These are phyloP conservation scores for Lachnellula suecica DNA, from an alignment of 2,329 filamentous ascomycete genomes.

Conservation along the genomic window DNA sequence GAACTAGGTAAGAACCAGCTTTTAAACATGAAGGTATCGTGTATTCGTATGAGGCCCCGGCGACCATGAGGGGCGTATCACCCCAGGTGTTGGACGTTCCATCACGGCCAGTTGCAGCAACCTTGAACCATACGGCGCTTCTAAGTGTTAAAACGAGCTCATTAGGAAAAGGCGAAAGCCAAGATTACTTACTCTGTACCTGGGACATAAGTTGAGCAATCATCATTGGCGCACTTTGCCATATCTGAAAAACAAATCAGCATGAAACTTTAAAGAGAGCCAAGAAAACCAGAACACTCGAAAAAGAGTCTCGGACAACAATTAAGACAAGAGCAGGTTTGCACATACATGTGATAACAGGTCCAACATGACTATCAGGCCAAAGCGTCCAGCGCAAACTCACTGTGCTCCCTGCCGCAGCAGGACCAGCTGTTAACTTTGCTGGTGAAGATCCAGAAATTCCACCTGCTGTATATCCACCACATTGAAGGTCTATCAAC, in stretches of 20 bases:
- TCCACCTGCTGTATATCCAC: slow-evolving; percentile 50
- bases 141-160: too few species aligned
- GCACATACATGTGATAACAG: slow-evolving; percentile 56
- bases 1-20: slow-evolving; percentile 38
- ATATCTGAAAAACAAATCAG: too few species aligned
- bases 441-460: slow-evolving; percentile 50
- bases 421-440: slow-evolving; percentile 52
- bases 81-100: slow-evolving; percentile 16
- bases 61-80: slow-evolving; percentile 10
- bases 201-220: slow-evolving; percentile 50
- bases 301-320: too few species aligned
- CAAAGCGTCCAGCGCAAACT: slow-evolving; percentile 54
- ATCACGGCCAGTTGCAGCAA: slow-evolving; percentile 9
- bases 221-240: slow-evolving; percentile 50
- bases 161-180: too few species aligned
- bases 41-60: slow-evolving; percentile 35
- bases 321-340: too few species aligned
- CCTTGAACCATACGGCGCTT: slow-evolving; percentile 21
- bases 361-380: slow-evolving; percentile 46
- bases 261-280: too few species aligned
- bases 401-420: slow-evolving; percentile 52
- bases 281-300: too few species aligned
- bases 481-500: slow-evolving; percentile 55
- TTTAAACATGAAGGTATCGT: slow-evolving; percentile 48
- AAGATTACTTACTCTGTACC: slow-evolving; percentile 36